A percentile compares a stretch with the other conserved stretches of the same genome.
These are phyloP conservation scores for Lunularia cruciata DNA, from an alignment of 225 moss, liverwort and hornwort species.

Conservation along the genomic window DNA sequence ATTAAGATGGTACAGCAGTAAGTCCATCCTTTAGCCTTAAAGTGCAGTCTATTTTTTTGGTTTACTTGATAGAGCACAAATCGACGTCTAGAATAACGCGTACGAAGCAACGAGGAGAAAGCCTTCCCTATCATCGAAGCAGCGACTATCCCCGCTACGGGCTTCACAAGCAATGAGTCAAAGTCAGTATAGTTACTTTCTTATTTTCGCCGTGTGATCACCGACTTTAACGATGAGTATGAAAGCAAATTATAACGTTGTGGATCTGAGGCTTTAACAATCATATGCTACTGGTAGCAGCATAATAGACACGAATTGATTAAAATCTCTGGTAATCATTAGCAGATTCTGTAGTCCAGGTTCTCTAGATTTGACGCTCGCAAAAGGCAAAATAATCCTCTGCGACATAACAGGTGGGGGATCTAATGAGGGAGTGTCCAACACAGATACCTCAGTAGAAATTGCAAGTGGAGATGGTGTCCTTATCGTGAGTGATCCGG, in stretches of 20 bases:
- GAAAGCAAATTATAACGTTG: too few relatives aligned
- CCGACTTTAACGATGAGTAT: too few relatives aligned
- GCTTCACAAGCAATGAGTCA: neutral
- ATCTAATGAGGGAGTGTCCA: too few relatives aligned
- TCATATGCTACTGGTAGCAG: too few relatives aligned
- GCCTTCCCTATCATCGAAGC: slow-evolving; percentile 5
- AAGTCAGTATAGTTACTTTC: neutral
- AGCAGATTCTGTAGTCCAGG: slow-evolving; percentile 10
- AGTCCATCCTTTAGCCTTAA: neutral
- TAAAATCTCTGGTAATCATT: neutral
- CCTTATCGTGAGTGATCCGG: too few relatives aligned
- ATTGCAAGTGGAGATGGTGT: too few relatives aligned
- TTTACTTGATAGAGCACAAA: neutral
- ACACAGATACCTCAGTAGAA: too few relatives aligned
- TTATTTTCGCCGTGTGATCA: neutral
- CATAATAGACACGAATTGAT: neutral
- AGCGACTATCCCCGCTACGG: neutral
- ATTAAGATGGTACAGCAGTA: too few relatives aligned
- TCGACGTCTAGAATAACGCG: too few relatives aligned
- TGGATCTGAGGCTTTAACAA: neutral
- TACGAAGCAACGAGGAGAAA: neutral
- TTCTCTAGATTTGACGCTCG: too few relatives aligned
- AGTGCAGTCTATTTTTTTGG: neutral
- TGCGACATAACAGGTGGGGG: too few relatives aligned
- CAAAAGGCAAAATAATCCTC: too few relatives aligned